Evolutionary conservation across 2,329 filamentous ascomycete species (phyloP), one percentile per base, ranked within the genome.

Genomic region (Fusarium subtropicale): DNA sequence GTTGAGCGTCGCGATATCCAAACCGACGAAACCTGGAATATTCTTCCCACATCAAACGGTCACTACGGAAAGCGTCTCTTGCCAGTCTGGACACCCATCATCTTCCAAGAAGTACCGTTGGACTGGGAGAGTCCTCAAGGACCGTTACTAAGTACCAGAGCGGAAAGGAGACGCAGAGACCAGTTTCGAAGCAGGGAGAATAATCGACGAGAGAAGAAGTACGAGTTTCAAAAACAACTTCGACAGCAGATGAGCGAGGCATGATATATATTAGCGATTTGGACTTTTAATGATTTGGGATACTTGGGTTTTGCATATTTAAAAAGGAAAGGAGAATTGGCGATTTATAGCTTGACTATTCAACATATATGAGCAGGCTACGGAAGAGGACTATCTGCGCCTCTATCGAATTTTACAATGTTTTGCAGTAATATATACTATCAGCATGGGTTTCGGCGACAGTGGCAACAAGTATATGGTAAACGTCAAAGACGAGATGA

Each of bases 21-120:
- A 10, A 64, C 52, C 1, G 61, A 64, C 18, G 61, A 64, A 26
- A 64, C 61, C 0, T 64, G 61, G 61, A 58, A 64, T 18, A 39
- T 59, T 1, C 33, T 64, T 0, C 61, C 61, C 2, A 18, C 38
- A 0, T 64, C 60, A 1, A 54, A 58, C 3, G 38, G 18, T 4
- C 51, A 64, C 1, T 15, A 34, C 4, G 52, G 61, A 0, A 64
- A 46, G 15, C 46, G 52, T 3, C 61, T 64, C 7, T 7, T 64
- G 5, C 61, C 61, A 2, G 39, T 64, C 8, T 64, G 60, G 51
- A 64, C 60, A 6, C 60, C 61, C 3, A 59, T 64, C 9, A 13
- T 64, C 7, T 64, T 64, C 2, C 61, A 64, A 30, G 52, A 64
- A 12, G 61, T 64, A 1, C 61, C 61, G 0, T 28, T 64, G 3